phyloP scores from a whole-genome alignment of 129 eudicot genomes.

The Daucus carota region DNA sequence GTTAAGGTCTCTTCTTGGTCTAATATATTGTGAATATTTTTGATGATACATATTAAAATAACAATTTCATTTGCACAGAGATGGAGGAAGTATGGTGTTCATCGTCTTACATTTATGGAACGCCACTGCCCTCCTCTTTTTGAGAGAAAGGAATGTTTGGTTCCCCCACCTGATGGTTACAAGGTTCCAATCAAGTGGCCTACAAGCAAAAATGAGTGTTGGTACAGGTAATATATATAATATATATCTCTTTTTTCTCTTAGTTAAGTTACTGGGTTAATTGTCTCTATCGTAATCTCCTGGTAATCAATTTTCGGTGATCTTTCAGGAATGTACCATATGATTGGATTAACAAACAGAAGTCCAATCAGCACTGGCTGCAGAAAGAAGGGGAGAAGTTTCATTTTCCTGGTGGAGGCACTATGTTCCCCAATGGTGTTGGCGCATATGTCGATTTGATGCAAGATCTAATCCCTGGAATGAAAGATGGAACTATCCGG shows the following conservation, averaged over 20 bases:
- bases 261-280: background rate
- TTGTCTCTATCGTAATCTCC: background rate
- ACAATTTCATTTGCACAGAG: constrained; percentile 40
- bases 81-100: constrained; percentile 79
- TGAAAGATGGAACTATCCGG: constrained; percentile 91
- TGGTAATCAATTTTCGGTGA: background rate
- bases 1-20: background rate
- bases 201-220: constrained; percentile 88
- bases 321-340: constrained; percentile 78
- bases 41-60: background rate
- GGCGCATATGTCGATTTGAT: constrained; percentile 78
- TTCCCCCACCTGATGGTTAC: constrained; percentile 95
- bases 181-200: constrained; percentile 97
- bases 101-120: constrained; percentile 88
- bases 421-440: constrained; percentile 97
- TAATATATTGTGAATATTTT: background rate
- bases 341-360: constrained; percentile 98
- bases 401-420: constrained; percentile 98
- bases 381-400: constrained; percentile 94
- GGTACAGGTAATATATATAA: constrained; percentile 91
- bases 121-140: constrained; percentile 89
- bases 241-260: background rate
- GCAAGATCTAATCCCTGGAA: constrained; percentile 79
- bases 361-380: constrained; percentile 95
- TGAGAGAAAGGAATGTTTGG: constrained; percentile 83